Conservation (phyloP, 331 rosid species). For the Quercus phellos region DNA sequence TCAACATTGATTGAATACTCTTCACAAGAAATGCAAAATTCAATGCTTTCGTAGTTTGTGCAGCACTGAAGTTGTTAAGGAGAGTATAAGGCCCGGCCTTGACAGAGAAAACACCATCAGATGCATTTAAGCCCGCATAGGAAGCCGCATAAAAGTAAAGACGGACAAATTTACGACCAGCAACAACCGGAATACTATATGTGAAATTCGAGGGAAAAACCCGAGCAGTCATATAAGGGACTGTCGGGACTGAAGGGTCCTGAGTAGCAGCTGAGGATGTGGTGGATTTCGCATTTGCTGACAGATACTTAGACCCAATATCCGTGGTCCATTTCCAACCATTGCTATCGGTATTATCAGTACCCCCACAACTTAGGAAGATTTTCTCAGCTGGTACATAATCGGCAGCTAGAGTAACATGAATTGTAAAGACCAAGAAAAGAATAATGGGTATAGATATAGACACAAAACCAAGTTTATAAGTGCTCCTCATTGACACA, state of each 20-base stretch:
- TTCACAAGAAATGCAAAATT: slow-evolving; percentile 49
- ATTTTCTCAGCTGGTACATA: slow-evolving; percentile 60
- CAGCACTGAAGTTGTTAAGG: slow-evolving; percentile 71
- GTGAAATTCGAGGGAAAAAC: slow-evolving; percentile 55
- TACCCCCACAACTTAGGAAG: slow-evolving; percentile 75
- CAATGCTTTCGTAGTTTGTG: slow-evolving; percentile 59
- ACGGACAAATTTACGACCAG: slow-evolving; percentile 75
- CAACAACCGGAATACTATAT: slow-evolving; percentile 65
- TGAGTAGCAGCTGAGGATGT: slow-evolving; percentile 47
- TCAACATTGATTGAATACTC: slow-evolving; percentile 65
- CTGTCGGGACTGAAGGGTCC: slow-evolving; percentile 64
- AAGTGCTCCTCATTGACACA: slow-evolving; percentile 32
- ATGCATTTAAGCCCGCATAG: slow-evolving; percentile 36
- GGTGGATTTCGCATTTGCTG: slow-evolving; percentile 32
- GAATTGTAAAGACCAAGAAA: slow-evolving; percentile 28
- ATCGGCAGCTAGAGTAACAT: slow-evolving; percentile 33
- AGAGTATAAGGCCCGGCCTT: slow-evolving; percentile 49
- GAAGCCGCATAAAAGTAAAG: slow-evolving; percentile 71
- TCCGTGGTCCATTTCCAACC: slow-evolving; percentile 67
- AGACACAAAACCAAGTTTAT: slow-evolving; percentile 13
- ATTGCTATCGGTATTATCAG: slow-evolving; percentile 41
- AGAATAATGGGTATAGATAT: slow-evolving; percentile 13
- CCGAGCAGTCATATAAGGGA: slow-evolving; percentile 72
- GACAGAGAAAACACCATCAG: slow-evolving; percentile 57
- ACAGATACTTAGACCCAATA: slow-evolving; percentile 46